Base-by-base conservation (phyloP, 2,329 filamentous ascomycete genomes). In the Colletotrichum costaricense region DNA sequence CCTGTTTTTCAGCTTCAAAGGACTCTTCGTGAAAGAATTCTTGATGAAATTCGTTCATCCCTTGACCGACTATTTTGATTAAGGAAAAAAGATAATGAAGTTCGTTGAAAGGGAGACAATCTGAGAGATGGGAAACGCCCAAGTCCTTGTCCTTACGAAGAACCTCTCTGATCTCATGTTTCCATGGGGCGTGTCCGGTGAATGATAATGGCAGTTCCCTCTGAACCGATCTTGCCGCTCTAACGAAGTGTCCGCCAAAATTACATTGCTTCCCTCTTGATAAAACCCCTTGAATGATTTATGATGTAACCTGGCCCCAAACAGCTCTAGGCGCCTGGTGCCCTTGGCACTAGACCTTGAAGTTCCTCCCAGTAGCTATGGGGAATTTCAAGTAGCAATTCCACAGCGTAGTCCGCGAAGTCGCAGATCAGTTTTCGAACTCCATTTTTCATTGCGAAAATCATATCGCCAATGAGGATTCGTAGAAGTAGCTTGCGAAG, bases 1-100 rank as follows among this genome's bases (percentile, higher is more conserved):
- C 0, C 1, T 12, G 4, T 12, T 0, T 12, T 1, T 1, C 1
- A 35, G 33, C 4, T 12, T 35, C 11, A 4, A 35, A 35, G 11
- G 33, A 35, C 33, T 12, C 33, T 12, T 35, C 1, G 11, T 35
- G 11, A 1, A 12, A 35, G 33, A 35, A 1, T 12, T 12, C 11
- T 35, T 5, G 30, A 12, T 35, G 33, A 35, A 5, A 12, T 12
- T 12, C 1, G 11, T 35, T 12, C 11, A 12, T 35, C 3, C 33
- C 11, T 35, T 35, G 33, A 35, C 1, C 33, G 0, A 5, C 1
- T 35, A 1, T 12, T 35, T 35, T 35, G 11, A 35, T 5, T 2
- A 35, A 12, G 3, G 33, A 35, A 35, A 4, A 12, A 12, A 35
- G 1, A 4, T 12, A 35, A 5, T 35, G 11, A 35, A 35, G 1